phyloP scores from a whole-genome alignment of 768 basidiomycete genomes.

The Lactarius deliciosus region DNA sequence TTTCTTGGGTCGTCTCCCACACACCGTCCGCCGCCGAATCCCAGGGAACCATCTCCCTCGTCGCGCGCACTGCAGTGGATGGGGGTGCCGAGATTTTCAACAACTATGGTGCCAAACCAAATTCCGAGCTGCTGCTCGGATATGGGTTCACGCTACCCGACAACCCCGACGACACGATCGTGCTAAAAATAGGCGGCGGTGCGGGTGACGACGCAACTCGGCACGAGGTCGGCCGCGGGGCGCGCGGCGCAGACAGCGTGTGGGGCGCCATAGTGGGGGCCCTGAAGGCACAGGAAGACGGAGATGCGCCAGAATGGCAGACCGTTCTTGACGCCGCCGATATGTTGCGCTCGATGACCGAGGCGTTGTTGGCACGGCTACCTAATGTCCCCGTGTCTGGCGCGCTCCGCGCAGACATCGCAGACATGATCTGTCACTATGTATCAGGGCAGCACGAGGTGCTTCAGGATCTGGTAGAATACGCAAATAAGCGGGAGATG shows the following conservation, averaged over 20 bases:
- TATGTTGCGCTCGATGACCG: slow-evolving; percentile 65
- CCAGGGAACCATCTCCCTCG: slow-evolving; percentile 55
- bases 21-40: slow-evolving; percentile 18
- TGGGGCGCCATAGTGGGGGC: slow-evolving; percentile 54
- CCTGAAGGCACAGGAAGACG: slow-evolving; percentile 34
- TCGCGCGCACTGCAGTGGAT: slow-evolving; percentile 47
- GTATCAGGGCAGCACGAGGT: slow-evolving; percentile 41
- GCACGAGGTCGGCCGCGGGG: slow-evolving; percentile 66
- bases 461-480: slow-evolving; percentile 47
- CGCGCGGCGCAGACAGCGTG: slow-evolving; percentile 52
- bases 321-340: slow-evolving; percentile 68
- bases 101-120: slow-evolving; percentile 91
- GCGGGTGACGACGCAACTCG: slow-evolving; percentile 36
- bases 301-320: slow-evolving; percentile 41
- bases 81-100: slow-evolving; percentile 69
- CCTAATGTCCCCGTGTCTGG: slow-evolving; percentile 36
- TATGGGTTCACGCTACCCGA: slow-evolving; percentile 83
- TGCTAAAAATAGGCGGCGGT: slow-evolving; percentile 67
- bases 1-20: slow-evolving; percentile 71
- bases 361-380: slow-evolving; percentile 48
- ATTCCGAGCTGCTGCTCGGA: slow-evolving; percentile 85
- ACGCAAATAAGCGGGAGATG: slow-evolving; percentile 47
- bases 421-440: slow-evolving; percentile 65
- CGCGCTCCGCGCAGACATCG: slow-evolving; percentile 54
- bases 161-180: slow-evolving; percentile 86